A percentile compares a stretch with the other conserved stretches of the same genome.
Conservation (phyloP, 768 basidiomycete genomes). For the Lactarius hengduanensis region DNA sequence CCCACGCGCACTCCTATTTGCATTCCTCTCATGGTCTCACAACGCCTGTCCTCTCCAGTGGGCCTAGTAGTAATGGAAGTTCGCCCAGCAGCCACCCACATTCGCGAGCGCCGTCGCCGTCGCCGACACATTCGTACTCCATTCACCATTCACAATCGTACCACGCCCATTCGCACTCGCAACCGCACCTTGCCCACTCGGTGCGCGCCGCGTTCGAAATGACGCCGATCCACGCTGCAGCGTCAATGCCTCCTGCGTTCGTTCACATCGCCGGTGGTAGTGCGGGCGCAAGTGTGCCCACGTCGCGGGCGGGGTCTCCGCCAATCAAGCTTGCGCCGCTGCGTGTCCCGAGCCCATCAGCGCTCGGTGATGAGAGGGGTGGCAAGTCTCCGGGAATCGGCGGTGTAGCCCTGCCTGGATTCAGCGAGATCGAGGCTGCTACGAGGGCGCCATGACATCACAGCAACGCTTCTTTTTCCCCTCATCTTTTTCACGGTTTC, state of each 20-base stretch:
- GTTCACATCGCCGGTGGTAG: slow-evolving; percentile 15
- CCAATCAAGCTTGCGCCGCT: slow-evolving; percentile 73
- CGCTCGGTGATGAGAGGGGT: slow-evolving; percentile 23
- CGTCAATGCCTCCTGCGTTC: slow-evolving; percentile 37
- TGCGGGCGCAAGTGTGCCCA: slow-evolving; percentile 40
- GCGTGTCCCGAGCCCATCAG: slow-evolving; percentile 43
- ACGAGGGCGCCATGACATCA: slow-evolving; percentile 20
- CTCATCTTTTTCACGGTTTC: not conserved
- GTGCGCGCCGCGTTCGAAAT: slow-evolving; percentile 89
- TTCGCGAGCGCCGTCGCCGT: slow-evolving; percentile 60
- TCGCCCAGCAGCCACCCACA: slow-evolving; percentile 56
- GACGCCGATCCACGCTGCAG: slow-evolving; percentile 67
- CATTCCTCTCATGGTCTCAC: slow-evolving; percentile 37
- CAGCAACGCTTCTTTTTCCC: not conserved
- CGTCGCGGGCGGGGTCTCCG: slow-evolving; percentile 63
- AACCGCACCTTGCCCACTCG: slow-evolving; percentile 66
- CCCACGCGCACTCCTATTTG: slow-evolving; percentile 33
- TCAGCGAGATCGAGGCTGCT: slow-evolving; percentile 36
- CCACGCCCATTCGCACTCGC: slow-evolving; percentile 24
- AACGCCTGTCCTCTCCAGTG: slow-evolving; percentile 64
- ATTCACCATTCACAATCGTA: slow-evolving; percentile 26
- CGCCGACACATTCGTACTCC: slow-evolving; percentile 45
- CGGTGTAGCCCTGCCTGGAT: slow-evolving; percentile 34
- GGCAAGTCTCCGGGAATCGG: slow-evolving; percentile 25
- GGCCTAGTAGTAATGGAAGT: slow-evolving; percentile 62